Percentiles rank a stretch among this genome's conserved stretches.
These are phyloP conservation scores for Camptophora hylomeconis DNA, from an alignment of 2,329 filamentous ascomycete genomes.

Conservation along the genomic window DNA sequence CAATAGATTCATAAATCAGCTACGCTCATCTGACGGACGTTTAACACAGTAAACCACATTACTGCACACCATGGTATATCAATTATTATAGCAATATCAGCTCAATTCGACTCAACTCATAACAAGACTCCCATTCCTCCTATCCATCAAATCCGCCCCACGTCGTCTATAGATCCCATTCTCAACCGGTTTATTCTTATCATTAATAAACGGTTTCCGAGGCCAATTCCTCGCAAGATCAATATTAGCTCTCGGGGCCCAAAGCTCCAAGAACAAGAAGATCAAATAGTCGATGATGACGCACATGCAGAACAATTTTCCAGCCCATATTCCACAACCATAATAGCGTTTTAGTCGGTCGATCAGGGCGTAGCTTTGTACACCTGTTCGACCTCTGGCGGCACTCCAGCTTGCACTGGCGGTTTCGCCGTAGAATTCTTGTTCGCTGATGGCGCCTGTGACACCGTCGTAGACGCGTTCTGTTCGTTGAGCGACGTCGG, in stretches of 20 bases:
- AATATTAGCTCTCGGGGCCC: constrained; percentile 71
- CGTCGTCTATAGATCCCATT: constrained; percentile 13
- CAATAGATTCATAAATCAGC: too few species aligned
- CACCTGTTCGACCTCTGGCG: constrained; percentile 52
- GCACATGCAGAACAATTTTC: constrained; percentile 91
- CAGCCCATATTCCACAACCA: constrained; percentile 95
- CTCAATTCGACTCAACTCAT: constrained; percentile 12
- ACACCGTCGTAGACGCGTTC: constrained; percentile 94
- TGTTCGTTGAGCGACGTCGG: constrained; percentile 83
- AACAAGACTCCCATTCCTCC: constrained; percentile 16
- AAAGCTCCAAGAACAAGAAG: constrained; percentile 76
- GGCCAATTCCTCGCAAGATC: constrained; percentile 90
- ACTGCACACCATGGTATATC: too few species aligned
- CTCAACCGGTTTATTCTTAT: constrained; percentile 19
- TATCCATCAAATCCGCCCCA: constrained; percentile 17
- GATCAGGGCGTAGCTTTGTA: constrained; percentile 82
- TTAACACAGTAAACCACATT: too few species aligned
- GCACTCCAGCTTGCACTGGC: constrained; percentile 57
- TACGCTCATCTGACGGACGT: too few species aligned
- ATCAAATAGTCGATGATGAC: constrained; percentile 89
- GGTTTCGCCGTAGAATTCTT: constrained; percentile 78
- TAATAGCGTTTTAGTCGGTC: constrained; percentile 94
- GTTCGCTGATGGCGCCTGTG: constrained; percentile 68
- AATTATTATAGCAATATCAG: too few species aligned
- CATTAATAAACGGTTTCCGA: constrained; percentile 43